phyloP scores from a whole-genome alignment of 768 basidiomycete genomes.

The Rhizopogon sp. region DNA sequence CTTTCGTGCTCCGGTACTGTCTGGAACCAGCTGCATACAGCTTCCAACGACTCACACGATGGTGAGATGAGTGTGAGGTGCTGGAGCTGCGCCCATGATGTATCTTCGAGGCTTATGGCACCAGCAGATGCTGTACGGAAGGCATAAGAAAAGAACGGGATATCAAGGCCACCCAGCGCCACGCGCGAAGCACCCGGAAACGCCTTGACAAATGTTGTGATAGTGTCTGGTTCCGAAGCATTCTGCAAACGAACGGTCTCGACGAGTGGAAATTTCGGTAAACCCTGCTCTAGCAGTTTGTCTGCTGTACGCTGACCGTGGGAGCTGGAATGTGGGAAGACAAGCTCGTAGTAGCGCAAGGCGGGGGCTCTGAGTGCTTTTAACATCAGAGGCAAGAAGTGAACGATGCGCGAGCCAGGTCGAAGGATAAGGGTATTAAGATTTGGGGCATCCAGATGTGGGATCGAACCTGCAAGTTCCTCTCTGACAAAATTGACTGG shows the following conservation, averaged over 20 bases:
- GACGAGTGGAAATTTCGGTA: conserved; percentile 19
- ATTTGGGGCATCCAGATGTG: conserved; percentile 13
- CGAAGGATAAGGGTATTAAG: conserved; percentile 24
- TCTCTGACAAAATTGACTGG: conserved; percentile 19
- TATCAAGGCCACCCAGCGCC: conserved; percentile 17
- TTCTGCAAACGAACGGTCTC: conserved; percentile 24
- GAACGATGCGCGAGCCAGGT: conserved; percentile 21
- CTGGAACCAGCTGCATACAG: background rate
- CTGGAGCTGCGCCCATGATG: background rate
- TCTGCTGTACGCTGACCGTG: conserved; percentile 19
- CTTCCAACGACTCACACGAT: background rate
- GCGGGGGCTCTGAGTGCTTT: conserved; percentile 22
- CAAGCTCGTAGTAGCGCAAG: conserved; percentile 25
- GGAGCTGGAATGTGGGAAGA: conserved; percentile 22
- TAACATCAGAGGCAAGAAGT: conserved; percentile 23
- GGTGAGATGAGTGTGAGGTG: background rate
- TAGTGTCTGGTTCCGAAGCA: conserved; percentile 17
- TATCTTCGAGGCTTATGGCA: background rate
- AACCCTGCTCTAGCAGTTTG: conserved; percentile 12
- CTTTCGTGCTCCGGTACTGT: background rate
- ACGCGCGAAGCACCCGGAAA: conserved; percentile 16
- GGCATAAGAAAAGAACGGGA: conserved; percentile 16
- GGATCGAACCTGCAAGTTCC: background rate
- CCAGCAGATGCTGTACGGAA: background rate
- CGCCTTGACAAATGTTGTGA: conserved; percentile 20